Evolutionary conservation across 257 asterid species (phyloP).

Genomic region (Nicotiana sylvestris): DNA sequence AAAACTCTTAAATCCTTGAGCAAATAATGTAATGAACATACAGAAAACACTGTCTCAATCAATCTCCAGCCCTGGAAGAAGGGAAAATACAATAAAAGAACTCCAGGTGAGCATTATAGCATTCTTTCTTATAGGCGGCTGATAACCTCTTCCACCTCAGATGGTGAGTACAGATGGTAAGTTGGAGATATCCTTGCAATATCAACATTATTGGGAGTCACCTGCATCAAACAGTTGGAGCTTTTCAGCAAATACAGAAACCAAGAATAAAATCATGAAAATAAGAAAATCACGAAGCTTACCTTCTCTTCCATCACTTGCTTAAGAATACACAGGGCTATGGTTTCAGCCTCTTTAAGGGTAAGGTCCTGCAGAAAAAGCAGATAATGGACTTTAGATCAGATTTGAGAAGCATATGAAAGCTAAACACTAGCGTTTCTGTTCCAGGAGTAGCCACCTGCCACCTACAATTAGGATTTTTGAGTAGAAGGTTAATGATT

Average conservation of each 20-base stretch:
- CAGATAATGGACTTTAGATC: slow-evolving; percentile 1
- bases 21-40: neutral
- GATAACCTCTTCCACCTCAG: slow-evolving; percentile 60
- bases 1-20: neutral
- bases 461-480: neutral
- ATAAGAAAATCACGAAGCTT: neutral
- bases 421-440: neutral
- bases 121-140: slow-evolving; percentile 35
- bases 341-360: slow-evolving; percentile 57
- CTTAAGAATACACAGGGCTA: slow-evolving; percentile 54
- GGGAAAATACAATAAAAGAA: neutral
- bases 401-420: neutral
- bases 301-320: slow-evolving; percentile 75
- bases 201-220: slow-evolving; percentile 65
- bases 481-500: neutral
- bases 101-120: neutral
- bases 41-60: neutral
- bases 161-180: slow-evolving; percentile 60
- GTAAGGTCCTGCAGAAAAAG: slow-evolving; percentile 43
- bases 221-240: slow-evolving; percentile 26
- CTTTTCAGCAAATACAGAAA: neutral
- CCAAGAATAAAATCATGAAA: neutral
- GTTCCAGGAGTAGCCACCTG: neutral
- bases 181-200: slow-evolving; percentile 63
- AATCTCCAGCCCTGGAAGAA: neutral